Conservation (phyloP, 116 monocot species). For the Zostera marina region DNA sequence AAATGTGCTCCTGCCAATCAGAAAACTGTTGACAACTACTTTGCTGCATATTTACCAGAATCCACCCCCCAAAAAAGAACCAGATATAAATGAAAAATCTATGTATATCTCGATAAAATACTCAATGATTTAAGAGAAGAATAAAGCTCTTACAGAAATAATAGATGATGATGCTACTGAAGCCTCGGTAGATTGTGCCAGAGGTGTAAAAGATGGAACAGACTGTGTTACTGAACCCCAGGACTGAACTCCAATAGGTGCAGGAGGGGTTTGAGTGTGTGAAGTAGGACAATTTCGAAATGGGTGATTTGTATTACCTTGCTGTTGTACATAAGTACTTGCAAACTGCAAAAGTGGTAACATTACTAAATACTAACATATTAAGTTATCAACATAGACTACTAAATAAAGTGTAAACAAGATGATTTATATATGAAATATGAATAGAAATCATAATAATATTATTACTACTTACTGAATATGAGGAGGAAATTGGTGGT, state of each 20-base stretch:
- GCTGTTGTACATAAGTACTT: constrained; percentile 38
- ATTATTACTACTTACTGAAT: constrained; percentile 22
- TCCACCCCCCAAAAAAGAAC: constrained; percentile 5
- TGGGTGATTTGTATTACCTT: constrained; percentile 15
- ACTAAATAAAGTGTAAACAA: background rate
- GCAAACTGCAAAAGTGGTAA: constrained; percentile 28
- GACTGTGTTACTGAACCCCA: constrained; percentile 37
- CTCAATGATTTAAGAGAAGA: background rate
- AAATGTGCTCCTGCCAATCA: constrained; percentile 86
- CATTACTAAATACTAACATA: no score
- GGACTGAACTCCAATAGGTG: constrained; percentile 15
- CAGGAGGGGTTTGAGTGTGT: constrained; percentile 28
- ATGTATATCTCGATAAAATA: background rate
- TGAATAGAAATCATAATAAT: background rate
- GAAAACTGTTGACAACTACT: constrained; percentile 26
- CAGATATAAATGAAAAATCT: background rate
- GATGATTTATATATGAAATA: background rate
- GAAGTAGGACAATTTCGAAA: constrained; percentile 33
- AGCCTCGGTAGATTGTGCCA: constrained; percentile 19
- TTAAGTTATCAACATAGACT: background rate
- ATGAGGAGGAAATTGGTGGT: constrained; percentile 27
- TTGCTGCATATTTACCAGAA: constrained; percentile 14
- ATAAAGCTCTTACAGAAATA: constrained; percentile 26
- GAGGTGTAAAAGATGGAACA: constrained; percentile 24
- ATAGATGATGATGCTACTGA: constrained; percentile 12